These are phyloP conservation scores for Globisporangium cystogenes DNA, from an alignment of 352 stramenopile genomes.

Conservation along the genomic window DNA sequence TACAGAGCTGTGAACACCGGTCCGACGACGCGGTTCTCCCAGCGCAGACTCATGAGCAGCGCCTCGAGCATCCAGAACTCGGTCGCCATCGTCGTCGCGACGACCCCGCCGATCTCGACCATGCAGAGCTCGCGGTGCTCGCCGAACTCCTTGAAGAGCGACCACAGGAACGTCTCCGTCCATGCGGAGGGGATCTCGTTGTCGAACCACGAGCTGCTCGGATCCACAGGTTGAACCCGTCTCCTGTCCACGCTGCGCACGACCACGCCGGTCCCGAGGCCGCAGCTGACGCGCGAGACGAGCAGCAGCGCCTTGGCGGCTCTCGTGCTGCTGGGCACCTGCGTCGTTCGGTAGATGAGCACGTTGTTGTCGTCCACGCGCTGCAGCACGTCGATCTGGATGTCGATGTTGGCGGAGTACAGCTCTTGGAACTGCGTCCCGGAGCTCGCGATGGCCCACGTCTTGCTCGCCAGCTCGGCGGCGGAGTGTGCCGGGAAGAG, in stretches of 20 bases:
- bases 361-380: constrained; percentile 13
- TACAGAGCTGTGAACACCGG: constrained; percentile 10
- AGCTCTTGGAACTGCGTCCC: constrained; percentile 17
- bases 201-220: constrained; percentile 2
- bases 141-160: constrained; percentile 10
- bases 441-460: constrained; percentile 26
- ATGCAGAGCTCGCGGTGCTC: constrained; percentile 4
- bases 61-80: constrained; percentile 16
- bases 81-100: constrained; percentile 4
- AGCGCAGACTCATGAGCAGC: constrained; percentile 15
- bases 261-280: constrained; percentile 2
- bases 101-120: constrained; percentile 10
- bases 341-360: constrained; percentile 12
- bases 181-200: constrained; percentile 1
- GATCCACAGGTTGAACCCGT: neutral
- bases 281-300: constrained; percentile 2
- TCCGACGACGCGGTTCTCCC: constrained; percentile 9
- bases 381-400: constrained; percentile 19
- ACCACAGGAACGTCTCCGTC: constrained; percentile 12
- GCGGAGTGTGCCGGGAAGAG: constrained; percentile 20
- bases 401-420: constrained; percentile 37
- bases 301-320: constrained; percentile 13
- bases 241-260: constrained; percentile 6
- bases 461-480: constrained; percentile 19
- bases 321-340: constrained; percentile 9